Base-by-base conservation (phyloP, 108 stramenopile species). In the Skeletonema tropicum region DNA sequence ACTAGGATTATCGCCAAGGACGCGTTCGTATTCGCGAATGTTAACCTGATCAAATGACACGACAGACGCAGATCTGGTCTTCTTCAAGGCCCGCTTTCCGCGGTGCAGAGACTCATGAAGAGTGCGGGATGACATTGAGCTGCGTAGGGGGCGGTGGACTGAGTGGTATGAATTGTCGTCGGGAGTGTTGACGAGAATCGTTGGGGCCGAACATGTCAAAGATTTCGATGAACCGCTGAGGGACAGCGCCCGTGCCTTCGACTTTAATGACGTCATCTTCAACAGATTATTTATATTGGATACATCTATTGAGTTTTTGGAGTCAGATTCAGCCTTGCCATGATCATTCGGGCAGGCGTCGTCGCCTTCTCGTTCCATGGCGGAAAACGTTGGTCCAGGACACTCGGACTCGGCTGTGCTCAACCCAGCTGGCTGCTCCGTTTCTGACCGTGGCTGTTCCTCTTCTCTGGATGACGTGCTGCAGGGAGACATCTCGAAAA, bases 1-100 rank as follows among this genome's bases (percentile, higher is more conserved):
- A 41, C 80, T 80, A 55, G 94, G 94, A 76, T 95, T 95, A 67
- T 95, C 92, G 23, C 90, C 90, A 2, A 92, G 81, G 15, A 84
- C 60, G 14, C 90, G 84, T 75, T 91, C 90, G 80, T 90, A 92
- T 60, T 90, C 88, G 46, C 94, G 86, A 12, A 95, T 79, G 57
- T 79, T 64, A 33, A 95, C 86, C 15, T 66, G 14, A 26, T 36
- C 66, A 70, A 93, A 95, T 21, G 52, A 62, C 52, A 80, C 68
- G 46, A 41, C 29, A n/a, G 26, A 12, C 19, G 2, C 12, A 41
- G 19, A 49, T 3, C n/a, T 46, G 45, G 4, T 12, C 45, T 46
- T 46, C 32, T 35, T 39, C 10, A 25, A 61, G 2, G n/a, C 19
- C 1, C n/a, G 5, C 19, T 41, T 66, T 12, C 73, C 66, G 2